Evolutionary conservation across 192 early-diverging fungal species (phyloP).

Genomic region (Paraglomus occultum): DNA sequence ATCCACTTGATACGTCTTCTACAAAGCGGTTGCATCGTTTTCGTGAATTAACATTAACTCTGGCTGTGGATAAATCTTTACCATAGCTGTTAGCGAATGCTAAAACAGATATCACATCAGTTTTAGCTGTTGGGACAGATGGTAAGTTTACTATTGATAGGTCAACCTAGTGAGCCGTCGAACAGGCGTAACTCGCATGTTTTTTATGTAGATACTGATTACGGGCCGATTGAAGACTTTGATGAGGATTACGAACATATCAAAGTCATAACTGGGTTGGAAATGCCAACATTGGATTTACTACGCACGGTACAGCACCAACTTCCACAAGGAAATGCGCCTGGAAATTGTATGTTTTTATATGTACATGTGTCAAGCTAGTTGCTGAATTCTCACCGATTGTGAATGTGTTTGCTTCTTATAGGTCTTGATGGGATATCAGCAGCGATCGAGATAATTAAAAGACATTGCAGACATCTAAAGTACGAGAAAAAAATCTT

Average conservation of each 20-base stretch:
- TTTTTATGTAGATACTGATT: slow-evolving; percentile 48
- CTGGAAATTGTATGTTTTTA: slow-evolving; percentile 53
- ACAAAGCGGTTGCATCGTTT: background rate
- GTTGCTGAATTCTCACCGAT: background rate
- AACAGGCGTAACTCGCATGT: slow-evolving; percentile 3
- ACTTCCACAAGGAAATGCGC: slow-evolving; percentile 38
- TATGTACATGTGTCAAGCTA: background rate
- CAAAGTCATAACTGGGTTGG: slow-evolving; percentile 31
- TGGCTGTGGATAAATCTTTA: background rate
- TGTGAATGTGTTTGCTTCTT: background rate
- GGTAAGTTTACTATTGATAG: slow-evolving; percentile 35
- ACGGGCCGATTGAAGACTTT: slow-evolving; percentile 41
- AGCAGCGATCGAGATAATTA: slow-evolving; percentile 54
- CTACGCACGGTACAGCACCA: slow-evolving; percentile 48
- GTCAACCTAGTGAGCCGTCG: background rate
- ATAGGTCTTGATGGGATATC: slow-evolving; percentile 67
- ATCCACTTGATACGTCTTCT: background rate
- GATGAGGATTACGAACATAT: slow-evolving; percentile 40
- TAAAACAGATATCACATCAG: slow-evolving; percentile 62
- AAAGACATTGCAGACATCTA: slow-evolving; percentile 50
- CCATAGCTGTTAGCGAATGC: slow-evolving; percentile 57
- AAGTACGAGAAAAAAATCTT: slow-evolving; percentile 69
- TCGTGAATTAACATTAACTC: background rate
- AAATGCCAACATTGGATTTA: slow-evolving; percentile 47
- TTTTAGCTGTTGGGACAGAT: slow-evolving; percentile 57